Percentiles rank a stretch among this genome's conserved stretches.
These are phyloP conservation scores for Beta vulgaris DNA, from an alignment of 148 eudicot genomes.

Conservation along the genomic window DNA sequence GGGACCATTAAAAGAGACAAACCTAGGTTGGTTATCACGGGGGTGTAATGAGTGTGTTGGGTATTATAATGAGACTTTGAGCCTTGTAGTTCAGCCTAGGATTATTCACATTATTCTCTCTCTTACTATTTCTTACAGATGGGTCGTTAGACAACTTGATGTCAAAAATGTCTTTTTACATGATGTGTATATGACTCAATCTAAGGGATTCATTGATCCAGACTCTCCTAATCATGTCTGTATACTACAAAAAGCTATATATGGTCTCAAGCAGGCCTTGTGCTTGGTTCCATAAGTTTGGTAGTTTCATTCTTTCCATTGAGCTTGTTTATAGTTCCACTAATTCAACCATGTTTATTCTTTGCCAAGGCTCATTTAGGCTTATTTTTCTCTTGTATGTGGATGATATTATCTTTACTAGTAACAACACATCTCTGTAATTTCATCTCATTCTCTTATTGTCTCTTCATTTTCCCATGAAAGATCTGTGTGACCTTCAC, in stretches of 20 bases:
- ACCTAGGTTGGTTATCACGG: neutral
- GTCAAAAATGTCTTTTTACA: neutral
- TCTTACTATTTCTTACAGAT: neutral
- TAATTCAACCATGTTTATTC: neutral
- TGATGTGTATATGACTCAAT: neutral
- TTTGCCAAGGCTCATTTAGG: neutral
- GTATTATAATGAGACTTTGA: neutral
- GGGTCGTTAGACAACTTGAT: neutral
- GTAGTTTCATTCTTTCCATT: neutral
- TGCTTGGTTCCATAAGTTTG: conserved; percentile 6
- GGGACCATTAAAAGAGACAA: neutral
- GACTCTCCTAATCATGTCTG: neutral
- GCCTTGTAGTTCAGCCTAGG: neutral
- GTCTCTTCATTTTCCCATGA: neutral
- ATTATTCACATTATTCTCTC: neutral
- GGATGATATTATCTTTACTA: no score
- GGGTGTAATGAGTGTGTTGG: neutral
- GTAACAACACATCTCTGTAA: neutral
- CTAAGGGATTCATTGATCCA: neutral
- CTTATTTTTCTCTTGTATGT: neutral
- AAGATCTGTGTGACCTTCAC: neutral
- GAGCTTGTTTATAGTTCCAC: neutral
- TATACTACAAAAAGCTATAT: neutral
- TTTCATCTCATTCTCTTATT: neutral
- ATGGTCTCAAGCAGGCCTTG: conserved; percentile 1